phyloP scores from a whole-genome alignment of 2,329 filamentous ascomycete species.

The Didymella keratinophila region DNA sequence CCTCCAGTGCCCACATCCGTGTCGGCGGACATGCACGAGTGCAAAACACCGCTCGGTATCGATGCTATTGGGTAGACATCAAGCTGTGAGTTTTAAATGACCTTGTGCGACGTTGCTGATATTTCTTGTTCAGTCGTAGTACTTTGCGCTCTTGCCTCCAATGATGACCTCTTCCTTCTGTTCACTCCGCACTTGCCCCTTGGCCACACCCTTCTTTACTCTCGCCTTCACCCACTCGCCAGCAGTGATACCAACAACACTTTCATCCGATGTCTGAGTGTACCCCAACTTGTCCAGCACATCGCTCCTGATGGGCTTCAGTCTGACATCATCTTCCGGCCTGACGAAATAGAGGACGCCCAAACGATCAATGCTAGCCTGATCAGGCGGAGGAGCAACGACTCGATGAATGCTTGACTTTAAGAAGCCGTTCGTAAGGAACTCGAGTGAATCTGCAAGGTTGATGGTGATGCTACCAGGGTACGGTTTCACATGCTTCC shows the following conservation, averaged over 20 bases:
- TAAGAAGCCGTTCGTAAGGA: constrained; percentile 51
- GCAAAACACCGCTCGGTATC: not conserved
- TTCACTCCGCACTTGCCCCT: constrained; percentile 23
- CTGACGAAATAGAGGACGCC: constrained; percentile 31
- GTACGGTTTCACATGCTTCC: constrained; percentile 52
- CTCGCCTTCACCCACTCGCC: constrained; percentile 31
- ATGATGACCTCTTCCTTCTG: constrained; percentile 25
- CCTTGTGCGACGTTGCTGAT: not conserved
- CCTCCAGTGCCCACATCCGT: not conserved
- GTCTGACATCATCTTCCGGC: constrained; percentile 23
- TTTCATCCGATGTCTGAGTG: constrained; percentile 22
- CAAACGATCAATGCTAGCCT: constrained; percentile 54
- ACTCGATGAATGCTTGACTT: constrained; percentile 60
- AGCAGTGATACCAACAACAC: constrained; percentile 24
- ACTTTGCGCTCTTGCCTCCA: constrained; percentile 24
- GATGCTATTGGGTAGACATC: too few species aligned
- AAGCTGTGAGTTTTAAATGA: too few species aligned
- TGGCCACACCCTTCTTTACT: constrained; percentile 23
- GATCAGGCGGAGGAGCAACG: constrained; percentile 57
- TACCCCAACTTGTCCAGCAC: constrained; percentile 25
- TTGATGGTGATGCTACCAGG: constrained; percentile 51
- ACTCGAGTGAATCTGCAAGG: constrained; percentile 50
- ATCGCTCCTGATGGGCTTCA: constrained; percentile 25
- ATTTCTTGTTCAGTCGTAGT: constrained; percentile 20
- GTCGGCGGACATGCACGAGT: not conserved